phyloP scores from a whole-genome alignment of 179 eudicot species.

The Patellifolia procumbens region DNA sequence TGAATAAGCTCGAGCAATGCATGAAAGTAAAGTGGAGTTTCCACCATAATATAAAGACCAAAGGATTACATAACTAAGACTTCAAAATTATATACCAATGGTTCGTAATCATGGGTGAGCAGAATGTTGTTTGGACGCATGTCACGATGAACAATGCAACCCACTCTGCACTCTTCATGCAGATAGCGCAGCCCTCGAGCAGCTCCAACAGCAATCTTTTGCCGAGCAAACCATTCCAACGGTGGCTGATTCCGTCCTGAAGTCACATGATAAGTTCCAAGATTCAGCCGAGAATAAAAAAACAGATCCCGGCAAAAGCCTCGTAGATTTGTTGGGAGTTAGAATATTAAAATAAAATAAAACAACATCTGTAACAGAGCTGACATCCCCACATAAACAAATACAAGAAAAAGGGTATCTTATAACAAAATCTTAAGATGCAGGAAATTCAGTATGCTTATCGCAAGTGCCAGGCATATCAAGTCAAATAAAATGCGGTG shows the following conservation, averaged over 20 bases:
- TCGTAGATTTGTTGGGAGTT: not conserved
- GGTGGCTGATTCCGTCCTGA: constrained; percentile 66
- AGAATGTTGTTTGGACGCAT: constrained; percentile 99
- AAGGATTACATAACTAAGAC: not conserved
- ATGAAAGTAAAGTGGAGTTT: not conserved
- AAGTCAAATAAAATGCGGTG: no score
- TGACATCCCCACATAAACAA: not conserved
- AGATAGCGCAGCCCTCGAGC: constrained; percentile 96
- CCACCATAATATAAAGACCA: not conserved
- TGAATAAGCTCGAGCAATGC: not conserved
- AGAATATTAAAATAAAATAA: not conserved
- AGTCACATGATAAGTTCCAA: constrained; percentile 13
- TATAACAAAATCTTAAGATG: not conserved
- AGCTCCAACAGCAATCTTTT: constrained; percentile 88
- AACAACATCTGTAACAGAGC: not conserved
- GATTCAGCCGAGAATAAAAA: not conserved
- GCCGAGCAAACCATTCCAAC: constrained; percentile 85
- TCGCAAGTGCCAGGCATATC: no score
- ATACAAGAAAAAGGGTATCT: no score
- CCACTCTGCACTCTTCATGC: constrained; percentile 98
- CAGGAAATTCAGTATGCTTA: not conserved
- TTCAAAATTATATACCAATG: constrained; percentile 53
- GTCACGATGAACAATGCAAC: constrained; percentile 97
- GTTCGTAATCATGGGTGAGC: constrained; percentile 95
- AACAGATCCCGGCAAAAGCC: not conserved